Conservation (phyloP, 169 alveolate species). For the Plasmodium sp. region DNA sequence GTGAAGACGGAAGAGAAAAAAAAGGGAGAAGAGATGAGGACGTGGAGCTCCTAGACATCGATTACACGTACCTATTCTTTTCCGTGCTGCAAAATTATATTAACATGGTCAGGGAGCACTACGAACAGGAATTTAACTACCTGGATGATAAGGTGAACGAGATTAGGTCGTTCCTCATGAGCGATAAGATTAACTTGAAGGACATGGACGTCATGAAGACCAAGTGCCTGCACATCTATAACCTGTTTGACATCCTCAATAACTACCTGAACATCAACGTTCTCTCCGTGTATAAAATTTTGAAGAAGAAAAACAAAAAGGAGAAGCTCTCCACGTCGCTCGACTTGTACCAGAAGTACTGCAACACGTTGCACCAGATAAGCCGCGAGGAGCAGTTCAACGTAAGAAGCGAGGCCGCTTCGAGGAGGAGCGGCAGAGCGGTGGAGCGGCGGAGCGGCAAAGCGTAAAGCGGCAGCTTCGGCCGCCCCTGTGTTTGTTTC, state of each 20-base stretch:
- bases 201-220: conserved; percentile 78
- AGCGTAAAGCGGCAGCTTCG: background rate
- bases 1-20: conserved; percentile 13
- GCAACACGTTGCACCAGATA: conserved; percentile 73
- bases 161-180: conserved; percentile 71
- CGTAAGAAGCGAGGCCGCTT: background rate
- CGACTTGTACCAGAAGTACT: conserved; percentile 81
- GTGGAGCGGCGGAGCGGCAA: background rate
- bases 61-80: conserved; percentile 75
- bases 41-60: conserved; percentile 49
- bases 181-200: conserved; percentile 76
- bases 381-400: conserved; percentile 68
- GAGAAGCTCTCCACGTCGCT: conserved; percentile 75
- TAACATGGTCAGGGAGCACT: conserved; percentile 78
- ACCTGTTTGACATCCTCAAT: conserved; percentile 86
- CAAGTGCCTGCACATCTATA: conserved; percentile 84
- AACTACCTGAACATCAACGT: conserved; percentile 84
- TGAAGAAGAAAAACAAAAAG: conserved; percentile 87
- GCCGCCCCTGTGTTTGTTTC: background rate
- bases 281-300: conserved; percentile 86
- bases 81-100: conserved; percentile 78
- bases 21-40: conserved; percentile 4
- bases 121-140: conserved; percentile 78
- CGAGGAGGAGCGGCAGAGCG: background rate
- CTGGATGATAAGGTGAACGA: conserved; percentile 66